Evolutionary conservation across 73 alveolate species (phyloP).

Genomic region (Paramecium caudatum): DNA sequence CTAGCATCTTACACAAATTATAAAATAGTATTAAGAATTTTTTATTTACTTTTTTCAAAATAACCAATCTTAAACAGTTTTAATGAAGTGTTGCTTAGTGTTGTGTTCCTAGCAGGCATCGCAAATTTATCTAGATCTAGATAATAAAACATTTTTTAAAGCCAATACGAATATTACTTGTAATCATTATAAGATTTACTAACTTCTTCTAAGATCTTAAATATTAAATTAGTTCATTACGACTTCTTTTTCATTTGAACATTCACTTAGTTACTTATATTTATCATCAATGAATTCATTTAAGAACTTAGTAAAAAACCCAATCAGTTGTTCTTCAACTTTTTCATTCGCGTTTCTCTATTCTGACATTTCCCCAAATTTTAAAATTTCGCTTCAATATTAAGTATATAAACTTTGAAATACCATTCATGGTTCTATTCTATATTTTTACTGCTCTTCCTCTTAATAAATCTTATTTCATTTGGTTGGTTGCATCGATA

Average conservation of each 20-base stretch:
- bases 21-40: background rate
- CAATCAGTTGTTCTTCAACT: background rate
- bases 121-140: conserved; percentile 33
- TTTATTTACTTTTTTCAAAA: background rate
- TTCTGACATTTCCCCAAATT: background rate
- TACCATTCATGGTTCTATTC: background rate
- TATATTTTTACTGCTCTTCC: background rate
- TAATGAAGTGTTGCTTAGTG: background rate
- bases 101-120: background rate
- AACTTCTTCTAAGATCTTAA: background rate
- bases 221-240: background rate
- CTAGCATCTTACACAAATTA: conserved; percentile 29
- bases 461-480: background rate
- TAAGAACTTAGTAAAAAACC: background rate
- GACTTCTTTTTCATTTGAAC: background rate
- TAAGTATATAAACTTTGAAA: background rate
- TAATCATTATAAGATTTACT: background rate
- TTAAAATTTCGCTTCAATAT: background rate
- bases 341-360: background rate
- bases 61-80: background rate
- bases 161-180: conserved; percentile 52
- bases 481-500: background rate
- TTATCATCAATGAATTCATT: conserved; percentile 1
- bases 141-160: background rate
- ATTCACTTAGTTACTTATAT: background rate